A percentile compares a stretch with the other conserved stretches of the same genome.
Conservation (phyloP, 1,284 basidiomycete species). For the Ceratobasidium theobromae region DNA sequence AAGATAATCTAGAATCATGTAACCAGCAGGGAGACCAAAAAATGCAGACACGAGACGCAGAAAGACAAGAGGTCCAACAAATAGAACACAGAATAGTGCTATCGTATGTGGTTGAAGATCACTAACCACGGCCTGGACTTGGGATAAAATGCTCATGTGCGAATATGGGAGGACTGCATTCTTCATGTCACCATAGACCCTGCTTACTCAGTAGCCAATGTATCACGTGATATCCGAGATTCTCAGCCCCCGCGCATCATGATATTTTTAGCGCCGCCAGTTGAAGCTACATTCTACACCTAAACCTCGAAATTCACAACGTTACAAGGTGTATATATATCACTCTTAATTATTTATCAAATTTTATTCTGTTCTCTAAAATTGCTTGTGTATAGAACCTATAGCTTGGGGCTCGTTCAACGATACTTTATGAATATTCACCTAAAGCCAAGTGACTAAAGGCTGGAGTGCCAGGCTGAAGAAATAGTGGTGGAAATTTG, state of each 20-base stretch:
- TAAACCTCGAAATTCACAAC: no score
- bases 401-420: not conserved
- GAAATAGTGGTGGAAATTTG: not conserved
- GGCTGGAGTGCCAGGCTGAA: not conserved
- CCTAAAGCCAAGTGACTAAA: not conserved
- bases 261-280: no score
- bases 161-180: conserved; percentile 14
- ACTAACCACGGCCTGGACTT: conserved; percentile 8
- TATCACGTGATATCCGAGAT: not conserved
- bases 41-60: conserved; percentile 20
- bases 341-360: no score
- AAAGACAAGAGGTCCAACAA: conserved; percentile 1
- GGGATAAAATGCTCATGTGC: conserved; percentile 27
- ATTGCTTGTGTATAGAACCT: no score
- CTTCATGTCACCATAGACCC: conserved; percentile 1
- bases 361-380: no score
- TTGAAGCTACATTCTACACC: no score
- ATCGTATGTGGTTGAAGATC: conserved; percentile 24
- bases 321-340: no score
- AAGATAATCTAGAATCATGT: conserved; percentile 21
- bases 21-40: conserved; percentile 6
- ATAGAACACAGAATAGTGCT: conserved; percentile 6
- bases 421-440: not conserved
- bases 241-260: no score
- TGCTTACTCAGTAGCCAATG: not conserved